phyloP scores from a whole-genome alignment of 2,329 filamentous ascomycete genomes.

The Neonectria faginata region DNA sequence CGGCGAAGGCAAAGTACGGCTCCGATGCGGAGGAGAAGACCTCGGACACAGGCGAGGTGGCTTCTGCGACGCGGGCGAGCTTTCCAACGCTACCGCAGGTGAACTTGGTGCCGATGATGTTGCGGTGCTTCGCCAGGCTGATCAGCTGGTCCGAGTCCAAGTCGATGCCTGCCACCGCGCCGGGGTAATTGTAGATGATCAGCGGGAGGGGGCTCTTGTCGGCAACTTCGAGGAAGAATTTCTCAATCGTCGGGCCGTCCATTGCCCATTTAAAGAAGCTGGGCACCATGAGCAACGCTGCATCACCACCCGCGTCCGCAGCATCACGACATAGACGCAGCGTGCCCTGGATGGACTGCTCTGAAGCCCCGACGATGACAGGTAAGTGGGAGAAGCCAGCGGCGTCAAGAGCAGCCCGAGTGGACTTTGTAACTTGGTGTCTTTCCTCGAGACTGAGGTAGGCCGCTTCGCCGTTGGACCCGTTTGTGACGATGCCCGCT shows the following conservation, averaged over 20 bases:
- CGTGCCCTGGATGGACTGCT: constrained; percentile 83
- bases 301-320: constrained; percentile 78
- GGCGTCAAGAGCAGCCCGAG: constrained; percentile 84
- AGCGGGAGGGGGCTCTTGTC: constrained; percentile 80
- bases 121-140: constrained; percentile 80
- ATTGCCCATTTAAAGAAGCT: constrained; percentile 85
- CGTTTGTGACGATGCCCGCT: constrained; percentile 86
- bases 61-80: constrained; percentile 82
- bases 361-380: constrained; percentile 84
- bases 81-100: constrained; percentile 93
- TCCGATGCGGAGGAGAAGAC: constrained; percentile 55
- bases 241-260: constrained; percentile 77
- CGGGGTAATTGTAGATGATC: constrained; percentile 91
- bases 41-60: constrained; percentile 75
- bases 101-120: constrained; percentile 91
- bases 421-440: constrained; percentile 77
- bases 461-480: constrained; percentile 90
- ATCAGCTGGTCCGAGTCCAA: constrained; percentile 91
- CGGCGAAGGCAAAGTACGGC: constrained; percentile 87
- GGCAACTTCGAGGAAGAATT: constrained; percentile 80
- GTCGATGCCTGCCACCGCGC: constrained; percentile 86
- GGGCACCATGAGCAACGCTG: constrained; percentile 81
- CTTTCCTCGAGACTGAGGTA: constrained; percentile 85
- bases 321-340: constrained; percentile 78
- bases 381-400: constrained; percentile 81